Base-by-base conservation (phyloP, 1,284 basidiomycete genomes). In the Marasmius oreades region DNA sequence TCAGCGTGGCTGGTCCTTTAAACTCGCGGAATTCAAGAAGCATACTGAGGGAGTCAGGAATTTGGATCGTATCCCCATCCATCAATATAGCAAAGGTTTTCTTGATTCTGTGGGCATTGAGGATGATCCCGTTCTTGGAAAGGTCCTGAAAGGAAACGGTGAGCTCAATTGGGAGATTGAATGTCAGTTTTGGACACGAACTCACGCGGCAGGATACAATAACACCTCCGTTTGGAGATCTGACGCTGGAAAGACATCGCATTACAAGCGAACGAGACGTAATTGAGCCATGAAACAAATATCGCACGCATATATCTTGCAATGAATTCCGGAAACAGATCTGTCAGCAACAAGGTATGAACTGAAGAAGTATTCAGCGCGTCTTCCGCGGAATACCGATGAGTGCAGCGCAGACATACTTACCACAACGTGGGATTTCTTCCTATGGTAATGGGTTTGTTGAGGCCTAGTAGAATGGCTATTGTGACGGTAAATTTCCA, bases 141-240 rank as follows among this genome's bases (percentile, higher is more conserved):
- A 83, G 37, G 67, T 93, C 92, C 85, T 92, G 62, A 16, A 62
- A 20, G 12, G 44, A 59, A 23, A 39, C 10, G n/a, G 20, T 43
- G 4, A 42, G 7, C 28, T 42, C 39, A 2, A 42, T 42, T 24
- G 20, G 45, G n/a, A 5, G 33, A 34, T n/a, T 4, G 24, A 33
- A 16, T 18, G 14, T 26, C 8, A 47, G 14, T 24, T 34, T 55
- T 11, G 18, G 47, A 22, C 36, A 28, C 51, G 31, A 4, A 47
- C 65, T 47, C 66, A 88, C 88, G 70, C 89, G 85, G 63, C 89
- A 90, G 2, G 89, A 90, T 51, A 91, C 77, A 60, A 90, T 83
- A 37, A 88, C 74, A 3, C 86, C 86, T 52, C 87, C 89, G 3
- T 78, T 79, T 37, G 83, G 82, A n/a, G 87, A 85, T 47, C 76